phyloP scores from a whole-genome alignment of 202 grass and related monocot genomes.

The Brachypodium distachyon region DNA sequence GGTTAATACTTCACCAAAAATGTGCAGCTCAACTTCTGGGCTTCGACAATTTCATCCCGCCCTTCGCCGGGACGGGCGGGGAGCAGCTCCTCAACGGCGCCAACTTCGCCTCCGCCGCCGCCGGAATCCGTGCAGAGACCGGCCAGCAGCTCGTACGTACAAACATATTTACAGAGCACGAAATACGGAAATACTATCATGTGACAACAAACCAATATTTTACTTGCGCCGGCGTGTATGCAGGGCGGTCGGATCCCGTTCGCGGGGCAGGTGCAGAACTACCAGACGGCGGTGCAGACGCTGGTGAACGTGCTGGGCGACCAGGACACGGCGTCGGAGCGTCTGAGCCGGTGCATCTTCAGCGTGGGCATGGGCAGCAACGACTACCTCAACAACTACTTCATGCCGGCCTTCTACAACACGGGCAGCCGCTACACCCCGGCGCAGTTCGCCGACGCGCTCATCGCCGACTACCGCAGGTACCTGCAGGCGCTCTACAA shows the following conservation, averaged over 20 bases:
- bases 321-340: conserved; percentile 61
- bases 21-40: conserved; percentile 68
- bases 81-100: conserved; percentile 68
- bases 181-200: too few species aligned
- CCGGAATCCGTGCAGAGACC: conserved; percentile 91
- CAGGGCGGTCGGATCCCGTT: conserved; percentile 67
- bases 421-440: conserved; percentile 55
- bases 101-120: conserved; percentile 96
- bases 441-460: conserved; percentile 48
- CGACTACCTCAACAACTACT: conserved; percentile 99
- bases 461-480: conserved; percentile 57
- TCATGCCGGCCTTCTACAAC: conserved; percentile 91
- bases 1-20: not conserved
- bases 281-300: conserved; percentile 74
- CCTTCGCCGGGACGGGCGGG: conserved; percentile 52
- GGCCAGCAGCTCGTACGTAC: conserved; percentile 70
- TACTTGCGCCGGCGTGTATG: not conserved
- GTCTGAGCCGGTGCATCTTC: conserved; percentile 86
- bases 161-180: not conserved
- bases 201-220: not conserved
- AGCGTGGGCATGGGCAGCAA: conserved; percentile 86
- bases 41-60: conserved; percentile 75
- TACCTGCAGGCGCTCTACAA: conserved; percentile 59
- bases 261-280: conserved; percentile 78
- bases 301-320: conserved; percentile 62